Base-by-base conservation (phyloP, 2,329 filamentous ascomycete species). In the Sclerotinia trifoliorum region DNA sequence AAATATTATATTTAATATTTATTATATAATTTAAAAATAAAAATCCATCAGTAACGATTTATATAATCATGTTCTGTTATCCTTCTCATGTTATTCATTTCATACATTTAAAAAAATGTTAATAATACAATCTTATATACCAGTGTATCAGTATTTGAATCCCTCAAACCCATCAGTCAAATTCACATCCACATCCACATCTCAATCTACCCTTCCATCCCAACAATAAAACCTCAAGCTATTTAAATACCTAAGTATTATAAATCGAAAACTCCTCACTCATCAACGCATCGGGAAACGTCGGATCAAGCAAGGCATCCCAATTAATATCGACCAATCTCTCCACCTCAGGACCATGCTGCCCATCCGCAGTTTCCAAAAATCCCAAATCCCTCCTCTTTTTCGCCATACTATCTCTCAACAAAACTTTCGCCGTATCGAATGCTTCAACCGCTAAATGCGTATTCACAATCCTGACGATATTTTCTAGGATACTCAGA, bases 281-380 rank as follows among this genome's bases (percentile, higher is more conserved):
- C 65, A 67, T 67, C 24, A 67, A 44, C 1, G 65, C 46, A n/a
- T 67, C 65, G 0, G 65, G 65, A 35, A 67, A 62, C 5, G 19
- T 62, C 15, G 72, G 73, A 63, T 74, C 72, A 19, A 74, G 46
- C 57, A 73, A 48, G 5, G 71, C 70, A 67, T 74, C 73, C 73
- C 73, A 73, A 63, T 73, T 69, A 32, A 73, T 69, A 52, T 70
- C 69, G 10, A 49, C 64, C 17, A 65, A 51, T 2, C 65, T 46
- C n/a, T 62, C 51, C 61, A 62, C 29, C 26, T 71, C 65, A 1
- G 60, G 52, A 5, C 54, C 61, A 44, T 67, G 63, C 24, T 35
- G 61, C 1, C 58, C 67, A 48, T 65, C 52, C 5, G 54, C 51
- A 42, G 68, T 62, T 54, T 73, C 69, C 24, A 75, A 68, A 42